Evolutionary conservation across 495 filamentous ascomycete genomes (phyloP), one percentile per base, ranked within the genome.

Genomic region (Pyrenopolyporus hunteri): DNA sequence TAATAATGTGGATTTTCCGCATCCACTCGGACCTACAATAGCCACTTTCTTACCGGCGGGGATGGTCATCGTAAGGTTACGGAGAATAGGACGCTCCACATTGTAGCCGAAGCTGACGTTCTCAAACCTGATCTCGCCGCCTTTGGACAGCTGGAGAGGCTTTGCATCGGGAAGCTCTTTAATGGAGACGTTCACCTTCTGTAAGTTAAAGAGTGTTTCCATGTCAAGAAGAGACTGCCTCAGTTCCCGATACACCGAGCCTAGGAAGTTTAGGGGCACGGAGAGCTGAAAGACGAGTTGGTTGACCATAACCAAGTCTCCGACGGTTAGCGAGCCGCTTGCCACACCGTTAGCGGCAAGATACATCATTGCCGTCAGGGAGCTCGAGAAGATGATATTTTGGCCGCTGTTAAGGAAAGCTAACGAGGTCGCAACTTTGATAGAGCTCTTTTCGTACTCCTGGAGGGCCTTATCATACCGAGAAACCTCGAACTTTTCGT

Each of bases 181-280:
- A 70, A 98, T 87, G 14, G 86, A 84, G 31, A 97, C 86, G 62
- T 98, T 96, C 68, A 98, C 95, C 70, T 96, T 97, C 71, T 98
- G 95, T n/a, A 98, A 80, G 70, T 96, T 97, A 80, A 98, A 98
- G 9, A 98, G 82, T 0, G 95, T 97, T 74, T 98, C 94, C 95
- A 98, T 98, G 70, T 98, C 94, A 47, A 98, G 75, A 43, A 98
- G 78, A 9, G 92, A 96, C 76, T 98, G 95, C 33, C 94, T 82
- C 42, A 98, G 82, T 77, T 98, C 95, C 59, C 94, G 88, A 73
- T 98, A 98, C 3, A 98, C 92, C 5, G 90, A 92, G 7, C 94
- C 94, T 0, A 98, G 79, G 75, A 98, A 98, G 78, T 98, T 98
- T 33, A 98, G 81, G 0, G 94, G 94, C 0, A 98, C 89, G 2